Percentiles rank a stretch among this genome's conserved stretches.
These are phyloP conservation scores for Serendipita sp. DNA, from an alignment of 768 basidiomycete species.

Conservation along the genomic window DNA sequence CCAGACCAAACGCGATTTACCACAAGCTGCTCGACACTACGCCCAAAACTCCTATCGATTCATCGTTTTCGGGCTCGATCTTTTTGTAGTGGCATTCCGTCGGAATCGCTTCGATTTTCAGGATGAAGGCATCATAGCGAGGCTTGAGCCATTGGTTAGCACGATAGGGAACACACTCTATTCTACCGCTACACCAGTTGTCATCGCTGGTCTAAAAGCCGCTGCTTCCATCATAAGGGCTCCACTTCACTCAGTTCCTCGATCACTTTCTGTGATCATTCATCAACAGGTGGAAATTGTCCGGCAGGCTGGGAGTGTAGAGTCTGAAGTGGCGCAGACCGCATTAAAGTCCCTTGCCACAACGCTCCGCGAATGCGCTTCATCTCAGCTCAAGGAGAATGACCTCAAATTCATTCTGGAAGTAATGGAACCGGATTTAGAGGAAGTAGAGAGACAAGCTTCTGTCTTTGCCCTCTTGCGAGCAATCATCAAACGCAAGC, in stretches of 20 bases:
- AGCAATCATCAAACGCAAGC: constrained; percentile 77
- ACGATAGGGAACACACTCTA: constrained; percentile 87
- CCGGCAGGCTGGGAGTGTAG: constrained; percentile 66
- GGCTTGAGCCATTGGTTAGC: constrained; percentile 72
- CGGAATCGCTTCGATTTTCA: constrained; percentile 75
- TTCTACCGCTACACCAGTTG: constrained; percentile 57
- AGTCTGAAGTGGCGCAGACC: constrained; percentile 77
- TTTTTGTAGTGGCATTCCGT: constrained; percentile 75
- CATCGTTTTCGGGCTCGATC: constrained; percentile 77
- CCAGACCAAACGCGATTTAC: constrained; percentile 53
- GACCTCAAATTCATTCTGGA: constrained; percentile 79
- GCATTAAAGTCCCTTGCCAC: constrained; percentile 74
- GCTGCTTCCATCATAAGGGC: constrained; percentile 68
- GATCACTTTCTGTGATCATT: constrained; percentile 66
- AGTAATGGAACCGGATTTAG: constrained; percentile 73
- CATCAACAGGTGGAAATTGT: constrained; percentile 72
- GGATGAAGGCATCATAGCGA: constrained; percentile 53
- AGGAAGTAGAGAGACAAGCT: constrained; percentile 72
- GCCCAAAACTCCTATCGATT: constrained; percentile 82
- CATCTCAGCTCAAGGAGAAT: constrained; percentile 69
- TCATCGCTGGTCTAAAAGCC: constrained; percentile 60
- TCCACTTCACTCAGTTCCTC: constrained; percentile 56
- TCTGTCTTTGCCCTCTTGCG: constrained; percentile 78
- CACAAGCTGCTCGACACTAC: constrained; percentile 47
- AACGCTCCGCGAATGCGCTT: constrained; percentile 77